Base-by-base conservation (phyloP, 2,329 filamentous ascomycete species). In the Geoglossum cookeanum region DNA sequence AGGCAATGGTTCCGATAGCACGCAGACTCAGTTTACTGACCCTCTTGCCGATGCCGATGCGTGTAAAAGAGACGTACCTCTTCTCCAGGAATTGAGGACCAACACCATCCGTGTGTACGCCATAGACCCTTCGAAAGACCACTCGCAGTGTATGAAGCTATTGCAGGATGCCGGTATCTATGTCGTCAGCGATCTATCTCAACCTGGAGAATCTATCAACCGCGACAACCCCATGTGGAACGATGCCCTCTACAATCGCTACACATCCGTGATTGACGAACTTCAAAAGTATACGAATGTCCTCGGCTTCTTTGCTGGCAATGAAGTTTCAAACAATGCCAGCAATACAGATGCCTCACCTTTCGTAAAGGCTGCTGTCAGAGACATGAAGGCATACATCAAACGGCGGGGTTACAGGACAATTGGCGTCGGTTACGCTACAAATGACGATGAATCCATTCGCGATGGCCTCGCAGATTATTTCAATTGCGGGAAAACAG, bases 271-370 rank as follows among this genome's bases (percentile, higher is more conserved):
- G 60, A 75, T 98, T 59, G 90, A 97, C 68, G 77, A 79, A 61
- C 75, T 98, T 65, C 76, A 78, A 64, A 77, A 86, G 68, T 97
- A 94, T 78, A 78, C 80, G 71, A 98, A 98, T 74, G 83, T 87
- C 55, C 82, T 98, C 62, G 92, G 92, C 65, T 98, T 97, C 83
- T 97, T 98, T 70, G 91, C 90, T 64, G 92, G 92, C 69, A 98
- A 98, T 73, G 92, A 98, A 74, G 92, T 98, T 61, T 84, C 88
- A 65, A 94, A 96, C 77, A 79, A 83, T 65, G 76, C 77, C 64
- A 90, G 84, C 78, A 96, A 95, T 79, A 97, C 91, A 55, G 74
- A 79, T 60, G 87, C 91, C 55, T 92, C 87, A 61, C 89, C 91
- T 63, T 98, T 85, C 70, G 92, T 98, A 73, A 98, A 97, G 80